Conservation (phyloP, 1,284 basidiomycete genomes). For the Trichosporon faecale region DNA sequence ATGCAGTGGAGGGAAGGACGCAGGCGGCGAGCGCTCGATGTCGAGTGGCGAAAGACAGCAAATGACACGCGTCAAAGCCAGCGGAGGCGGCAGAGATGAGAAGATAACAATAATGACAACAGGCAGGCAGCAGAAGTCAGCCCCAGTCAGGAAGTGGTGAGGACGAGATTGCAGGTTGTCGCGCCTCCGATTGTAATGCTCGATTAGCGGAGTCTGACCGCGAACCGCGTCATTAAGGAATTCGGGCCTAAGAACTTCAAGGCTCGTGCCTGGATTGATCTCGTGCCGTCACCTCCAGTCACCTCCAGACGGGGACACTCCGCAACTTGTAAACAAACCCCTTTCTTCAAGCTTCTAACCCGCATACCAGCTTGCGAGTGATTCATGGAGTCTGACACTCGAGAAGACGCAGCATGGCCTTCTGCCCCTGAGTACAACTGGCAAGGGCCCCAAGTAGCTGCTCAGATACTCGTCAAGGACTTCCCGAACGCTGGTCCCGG, state of each 20-base stretch:
- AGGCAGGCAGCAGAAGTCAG: neutral
- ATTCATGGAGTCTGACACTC: neutral
- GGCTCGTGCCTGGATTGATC: neutral
- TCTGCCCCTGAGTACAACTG: constrained; percentile 31
- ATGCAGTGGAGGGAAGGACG: neutral
- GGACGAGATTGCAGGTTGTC: neutral
- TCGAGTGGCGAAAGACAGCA: neutral
- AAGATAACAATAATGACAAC: neutral
- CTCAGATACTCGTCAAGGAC: constrained; percentile 9
- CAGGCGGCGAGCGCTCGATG: neutral
- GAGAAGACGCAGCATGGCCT: constrained; percentile 24
- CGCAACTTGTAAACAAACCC: neutral
- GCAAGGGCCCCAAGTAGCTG: neutral
- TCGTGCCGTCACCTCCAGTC: constrained; percentile 2
- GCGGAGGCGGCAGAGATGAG: neutral
- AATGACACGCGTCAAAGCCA: neutral
- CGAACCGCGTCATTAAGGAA: neutral
- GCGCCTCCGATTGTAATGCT: neutral
- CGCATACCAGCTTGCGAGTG: neutral
- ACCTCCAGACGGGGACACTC: neutral
- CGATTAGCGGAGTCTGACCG: neutral
- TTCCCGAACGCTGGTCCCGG: constrained; percentile 10
- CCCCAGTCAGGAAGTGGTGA: neutral
- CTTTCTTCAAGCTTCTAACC: neutral
- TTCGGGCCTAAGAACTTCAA: too few species aligned